Conservation (phyloP, 257 asterid species). For the Petrea volubilis region DNA sequence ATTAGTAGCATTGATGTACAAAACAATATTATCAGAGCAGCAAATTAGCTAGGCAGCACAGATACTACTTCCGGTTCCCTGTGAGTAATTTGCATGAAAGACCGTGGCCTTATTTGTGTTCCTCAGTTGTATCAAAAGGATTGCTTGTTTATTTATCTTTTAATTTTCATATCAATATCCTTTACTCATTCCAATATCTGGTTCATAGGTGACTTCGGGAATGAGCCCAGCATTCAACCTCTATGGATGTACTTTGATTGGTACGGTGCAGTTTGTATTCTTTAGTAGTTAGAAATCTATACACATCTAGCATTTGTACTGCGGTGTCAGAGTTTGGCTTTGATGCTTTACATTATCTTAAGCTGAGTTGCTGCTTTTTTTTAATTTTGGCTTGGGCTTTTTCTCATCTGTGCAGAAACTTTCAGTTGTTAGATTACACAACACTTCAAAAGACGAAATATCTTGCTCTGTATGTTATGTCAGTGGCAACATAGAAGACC, state of each 20-base stretch:
- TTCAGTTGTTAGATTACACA: neutral
- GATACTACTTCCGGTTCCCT: neutral
- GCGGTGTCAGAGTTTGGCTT: neutral
- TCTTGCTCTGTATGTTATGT: neutral
- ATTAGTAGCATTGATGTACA: neutral
- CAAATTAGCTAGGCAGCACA: neutral
- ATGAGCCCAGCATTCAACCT: conserved; percentile 79
- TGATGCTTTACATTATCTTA: neutral
- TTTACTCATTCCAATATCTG: conserved; percentile 1
- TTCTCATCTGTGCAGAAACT: neutral
- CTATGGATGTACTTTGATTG: conserved; percentile 74
- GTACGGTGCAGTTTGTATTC: conserved; percentile 33
- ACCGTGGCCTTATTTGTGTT: neutral
- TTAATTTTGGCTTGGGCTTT: neutral
- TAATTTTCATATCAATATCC: neutral
- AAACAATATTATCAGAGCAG: conserved; percentile 4
- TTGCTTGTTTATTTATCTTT: neutral
- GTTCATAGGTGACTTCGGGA: conserved; percentile 75
- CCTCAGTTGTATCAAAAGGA: neutral
- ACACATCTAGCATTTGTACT: neutral
- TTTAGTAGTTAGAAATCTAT: neutral
- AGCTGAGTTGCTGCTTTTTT: neutral
- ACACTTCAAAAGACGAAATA: neutral
- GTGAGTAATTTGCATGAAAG: neutral
- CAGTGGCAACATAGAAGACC: neutral